Percentiles rank a stretch among this genome's conserved stretches.
Evolutionary conservation across 148 eudicot species (phyloP).

Genomic region (Talinum fruticosum): DNA sequence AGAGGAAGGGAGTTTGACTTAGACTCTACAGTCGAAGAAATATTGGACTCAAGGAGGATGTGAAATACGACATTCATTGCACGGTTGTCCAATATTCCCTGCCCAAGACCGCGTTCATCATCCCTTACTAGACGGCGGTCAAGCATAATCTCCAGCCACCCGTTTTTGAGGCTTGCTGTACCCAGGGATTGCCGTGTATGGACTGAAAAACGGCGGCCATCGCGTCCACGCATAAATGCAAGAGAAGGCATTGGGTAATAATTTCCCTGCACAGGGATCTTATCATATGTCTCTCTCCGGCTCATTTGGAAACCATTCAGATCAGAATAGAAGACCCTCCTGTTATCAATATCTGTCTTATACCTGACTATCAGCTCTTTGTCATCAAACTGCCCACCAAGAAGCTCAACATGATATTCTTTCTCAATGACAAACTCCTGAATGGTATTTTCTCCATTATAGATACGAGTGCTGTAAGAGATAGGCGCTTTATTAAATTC

Average conservation of each 20-base stretch:
- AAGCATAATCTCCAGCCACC: constrained; percentile 94
- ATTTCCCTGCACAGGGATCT: constrained; percentile 94
- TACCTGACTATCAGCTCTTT: constrained; percentile 84
- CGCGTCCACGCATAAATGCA: constrained; percentile 75
- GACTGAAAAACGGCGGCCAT: constrained; percentile 83
- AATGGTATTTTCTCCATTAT: constrained; percentile 49
- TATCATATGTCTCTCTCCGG: constrained; percentile 88
- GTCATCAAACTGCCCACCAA: constrained; percentile 56
- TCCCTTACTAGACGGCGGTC: constrained; percentile 78
- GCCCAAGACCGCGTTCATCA: constrained; percentile 98
- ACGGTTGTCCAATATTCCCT: constrained; percentile 90
- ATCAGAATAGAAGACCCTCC: constrained; percentile 74
- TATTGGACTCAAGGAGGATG: constrained; percentile 67
- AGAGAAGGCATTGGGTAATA: constrained; percentile 98
- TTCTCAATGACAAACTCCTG: constrained; percentile 83
- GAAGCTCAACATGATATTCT: constrained; percentile 94
- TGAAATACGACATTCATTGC: constrained; percentile 84
- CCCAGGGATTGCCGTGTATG: constrained; percentile 88
- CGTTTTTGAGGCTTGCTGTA: constrained; percentile 78
- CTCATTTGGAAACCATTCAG: constrained; percentile 97
- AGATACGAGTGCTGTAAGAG: constrained; percentile 85
- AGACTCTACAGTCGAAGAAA: constrained; percentile 53
- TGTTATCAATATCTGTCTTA: constrained; percentile 75
- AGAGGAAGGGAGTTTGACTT: constrained; percentile 44
- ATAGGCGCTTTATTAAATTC: constrained; percentile 63